These are phyloP conservation scores for Wickerhamomyces xylosicus DNA, from an alignment of 805 yeast species.

Conservation along the genomic window DNA sequence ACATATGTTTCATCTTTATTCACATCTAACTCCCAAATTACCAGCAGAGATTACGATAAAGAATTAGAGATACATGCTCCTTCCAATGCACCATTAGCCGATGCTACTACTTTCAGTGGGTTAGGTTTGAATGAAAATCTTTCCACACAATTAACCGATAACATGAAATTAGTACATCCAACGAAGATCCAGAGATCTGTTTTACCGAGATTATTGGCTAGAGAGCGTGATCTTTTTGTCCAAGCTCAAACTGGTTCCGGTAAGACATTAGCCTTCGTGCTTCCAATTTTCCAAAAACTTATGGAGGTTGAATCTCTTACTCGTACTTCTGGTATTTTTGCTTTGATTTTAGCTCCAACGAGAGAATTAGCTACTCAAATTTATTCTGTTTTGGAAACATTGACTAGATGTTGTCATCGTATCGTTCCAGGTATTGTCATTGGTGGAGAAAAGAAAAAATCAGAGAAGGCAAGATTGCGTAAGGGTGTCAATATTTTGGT, in stretches of 20 bases:
- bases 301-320: slow-evolving; percentile 39
- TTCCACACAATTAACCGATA: slow-evolving; percentile 41
- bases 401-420: slow-evolving; percentile 70
- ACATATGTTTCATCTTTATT: slow-evolving; percentile 82
- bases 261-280: slow-evolving; percentile 77
- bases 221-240: slow-evolving; percentile 60
- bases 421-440: slow-evolving; percentile 93
- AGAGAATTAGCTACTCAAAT: slow-evolving; percentile 92
- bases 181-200: slow-evolving; percentile 82
- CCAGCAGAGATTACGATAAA: slow-evolving; percentile 28
- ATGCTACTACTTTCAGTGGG: slow-evolving; percentile 58
- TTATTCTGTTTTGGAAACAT: slow-evolving; percentile 63
- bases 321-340: slow-evolving; percentile 79
- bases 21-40: slow-evolving; percentile 51
- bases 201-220: slow-evolving; percentile 46
- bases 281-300: slow-evolving; percentile 73
- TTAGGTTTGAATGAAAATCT: slow-evolving; percentile 55
- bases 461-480: slow-evolving; percentile 91
- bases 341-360: slow-evolving; percentile 84
- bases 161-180: slow-evolving; percentile 52
- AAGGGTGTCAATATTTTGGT: slow-evolving; percentile 95
- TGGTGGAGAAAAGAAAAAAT: slow-evolving; percentile 97
- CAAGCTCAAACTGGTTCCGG: slow-evolving; percentile 99
- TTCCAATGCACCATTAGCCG: slow-evolving; percentile 77
- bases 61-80: slow-evolving; percentile 31